Percentiles rank a stretch among this genome's conserved stretches.
Conservation (phyloP, 345 rosid genomes). For the Kandelia obovata region DNA sequence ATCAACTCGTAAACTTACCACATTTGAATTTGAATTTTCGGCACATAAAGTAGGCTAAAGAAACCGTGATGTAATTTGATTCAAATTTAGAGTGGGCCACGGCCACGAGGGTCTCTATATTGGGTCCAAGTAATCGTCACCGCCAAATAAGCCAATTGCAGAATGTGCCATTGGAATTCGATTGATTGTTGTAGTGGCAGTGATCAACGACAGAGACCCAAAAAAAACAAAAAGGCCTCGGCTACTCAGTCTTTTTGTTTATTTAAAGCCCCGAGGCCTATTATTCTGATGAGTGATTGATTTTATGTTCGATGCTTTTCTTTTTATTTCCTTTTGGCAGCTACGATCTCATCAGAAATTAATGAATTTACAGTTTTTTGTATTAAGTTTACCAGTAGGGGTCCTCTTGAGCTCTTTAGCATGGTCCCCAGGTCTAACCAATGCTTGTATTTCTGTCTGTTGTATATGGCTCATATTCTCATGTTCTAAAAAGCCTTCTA, state of each 20-base stretch:
- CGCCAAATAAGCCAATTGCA: background rate
- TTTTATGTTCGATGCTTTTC: too few species aligned
- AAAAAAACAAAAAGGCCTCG: background rate
- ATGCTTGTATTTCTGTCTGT: too few species aligned
- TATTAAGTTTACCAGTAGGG: slow-evolving; percentile 13
- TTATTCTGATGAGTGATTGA: too few species aligned
- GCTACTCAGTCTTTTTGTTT: too few species aligned
- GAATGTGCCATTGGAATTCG: background rate
- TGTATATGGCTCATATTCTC: too few species aligned
- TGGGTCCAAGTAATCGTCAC: background rate
- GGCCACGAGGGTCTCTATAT: background rate
- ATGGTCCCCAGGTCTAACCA: slow-evolving; percentile 25
- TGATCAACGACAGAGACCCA: background rate
- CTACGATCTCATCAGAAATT: too few species aligned
- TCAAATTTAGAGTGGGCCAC: background rate
- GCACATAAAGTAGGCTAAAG: too few species aligned
- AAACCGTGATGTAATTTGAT: background rate
- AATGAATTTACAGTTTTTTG: slow-evolving; percentile 5
- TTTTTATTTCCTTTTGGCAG: too few species aligned
- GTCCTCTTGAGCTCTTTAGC: background rate
- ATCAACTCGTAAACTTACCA: too few species aligned
- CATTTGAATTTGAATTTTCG: too few species aligned
- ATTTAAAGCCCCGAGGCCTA: too few species aligned
- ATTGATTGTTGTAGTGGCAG: background rate
- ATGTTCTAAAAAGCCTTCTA: too few species aligned